Percentiles rank a stretch among this genome's conserved stretches.
These are phyloP conservation scores for Paracorniculantispora psalliotae DNA, from an alignment of 2,329 filamentous ascomycete genomes.

Conservation along the genomic window DNA sequence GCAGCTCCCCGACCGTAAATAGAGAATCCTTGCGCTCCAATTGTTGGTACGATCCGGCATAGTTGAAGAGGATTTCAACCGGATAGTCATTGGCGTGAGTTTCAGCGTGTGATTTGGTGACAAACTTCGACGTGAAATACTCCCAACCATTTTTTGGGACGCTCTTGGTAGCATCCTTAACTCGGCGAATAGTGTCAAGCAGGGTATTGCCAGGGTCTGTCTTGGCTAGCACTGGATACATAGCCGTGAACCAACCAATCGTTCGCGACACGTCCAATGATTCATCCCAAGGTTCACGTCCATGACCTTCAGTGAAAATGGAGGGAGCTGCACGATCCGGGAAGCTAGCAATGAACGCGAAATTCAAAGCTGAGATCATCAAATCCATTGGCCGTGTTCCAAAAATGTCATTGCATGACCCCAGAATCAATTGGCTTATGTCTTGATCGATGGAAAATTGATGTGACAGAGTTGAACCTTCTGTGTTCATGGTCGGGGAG, in stretches of 20 bases:
- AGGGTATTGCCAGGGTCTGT: neutral
- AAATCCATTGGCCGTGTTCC: slow-evolving; percentile 29
- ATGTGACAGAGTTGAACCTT: neutral
- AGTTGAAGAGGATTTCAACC: slow-evolving; percentile 45
- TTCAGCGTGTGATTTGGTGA: neutral
- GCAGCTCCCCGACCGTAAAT: neutral
- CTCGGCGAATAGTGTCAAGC: slow-evolving; percentile 15
- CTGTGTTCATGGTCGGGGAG: neutral
- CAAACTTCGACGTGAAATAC: slow-evolving; percentile 19
- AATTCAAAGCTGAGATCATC: slow-evolving; percentile 24
- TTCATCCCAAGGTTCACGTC: slow-evolving; percentile 27
- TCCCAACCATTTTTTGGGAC: slow-evolving; percentile 18
- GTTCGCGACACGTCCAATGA: slow-evolving; percentile 28
- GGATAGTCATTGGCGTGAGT: slow-evolving; percentile 13
- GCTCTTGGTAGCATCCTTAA: slow-evolving; percentile 20
- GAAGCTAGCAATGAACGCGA: slow-evolving; percentile 27
- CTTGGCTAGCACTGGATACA: slow-evolving; percentile 12
- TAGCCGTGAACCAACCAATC: slow-evolving; percentile 34
- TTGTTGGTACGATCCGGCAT: slow-evolving; percentile 37
- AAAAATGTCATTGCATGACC: slow-evolving; percentile 21
- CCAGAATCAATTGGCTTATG: slow-evolving; percentile 16
- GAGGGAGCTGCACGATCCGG: slow-evolving; percentile 23
- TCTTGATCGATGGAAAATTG: neutral
- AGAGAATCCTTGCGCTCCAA: slow-evolving; percentile 30
- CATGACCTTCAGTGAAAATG: slow-evolving; percentile 31